Evolutionary conservation across 2,329 filamentous ascomycete genomes (phyloP), one percentile per base, ranked within the genome.

Genomic region (Zymoseptoria passerinii): DNA sequence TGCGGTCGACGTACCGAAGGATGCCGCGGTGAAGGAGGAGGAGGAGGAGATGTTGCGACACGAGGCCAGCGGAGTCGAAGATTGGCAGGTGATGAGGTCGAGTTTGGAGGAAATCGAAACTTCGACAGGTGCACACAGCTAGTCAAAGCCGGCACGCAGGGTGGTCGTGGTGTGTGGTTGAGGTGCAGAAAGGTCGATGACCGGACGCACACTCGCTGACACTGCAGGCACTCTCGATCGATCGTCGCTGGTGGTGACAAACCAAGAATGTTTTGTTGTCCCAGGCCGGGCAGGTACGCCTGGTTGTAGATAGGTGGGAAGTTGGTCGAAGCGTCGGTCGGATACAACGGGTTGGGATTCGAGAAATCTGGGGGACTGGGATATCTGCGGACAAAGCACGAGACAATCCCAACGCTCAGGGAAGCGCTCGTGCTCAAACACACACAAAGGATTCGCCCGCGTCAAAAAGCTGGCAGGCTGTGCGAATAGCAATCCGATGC

Each of bases 71-170:
- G 53, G 55, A 53, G 55, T 53, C 53, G 44, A 48, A 57, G 53
- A 52, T 49, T 20, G 58, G 52, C 57, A 56, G 61, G 57, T 53
- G 63, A 58, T 48, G 61, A 61, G 52, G 56, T 57, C 53, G 63
- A 53, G 55, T 55, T 51, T n/a, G 13, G 53, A 52, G 50, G 27
- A 56, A 51, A 60, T 44, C 35, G 35, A 44, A 16, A 63, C 59
- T 60, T 61, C 63, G 65, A 66, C 60, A 51, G 54, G 58, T 62
- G 58, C 59, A 65, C 67, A 67, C 72, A 75, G 72, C 74, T 75
- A 75, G 68, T 72, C 48, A 70, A 70, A 67, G 68, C 68, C 63
- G 66, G 67, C 35, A 44, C 35, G 35, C 13, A 13, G n/a, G 35
- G 35, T 44, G 35, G 35, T 44, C 13, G n/a, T 44, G 35, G 35